These are phyloP conservation scores for Retiboletus flavoniger DNA, from an alignment of 1,284 basidiomycete genomes.

Conservation along the genomic window DNA sequence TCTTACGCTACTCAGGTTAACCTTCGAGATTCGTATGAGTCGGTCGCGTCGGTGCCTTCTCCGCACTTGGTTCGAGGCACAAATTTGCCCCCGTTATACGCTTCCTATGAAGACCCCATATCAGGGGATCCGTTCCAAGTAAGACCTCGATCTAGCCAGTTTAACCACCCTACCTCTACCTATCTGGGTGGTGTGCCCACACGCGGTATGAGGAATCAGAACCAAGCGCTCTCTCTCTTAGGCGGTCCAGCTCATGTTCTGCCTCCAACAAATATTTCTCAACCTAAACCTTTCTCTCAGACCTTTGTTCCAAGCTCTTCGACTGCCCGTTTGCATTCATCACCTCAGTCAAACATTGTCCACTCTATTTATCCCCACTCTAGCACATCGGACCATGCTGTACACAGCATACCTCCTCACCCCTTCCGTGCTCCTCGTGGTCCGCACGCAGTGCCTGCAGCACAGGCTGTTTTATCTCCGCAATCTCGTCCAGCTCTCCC, in stretches of 20 bases:
- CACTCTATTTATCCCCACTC: conserved; percentile 20
- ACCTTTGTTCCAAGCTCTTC: conserved; percentile 18
- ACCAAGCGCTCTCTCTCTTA: conserved; percentile 46
- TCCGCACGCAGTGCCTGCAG: conserved; percentile 1
- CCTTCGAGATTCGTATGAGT: conserved; percentile 13
- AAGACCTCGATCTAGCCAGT: conserved; percentile 59
- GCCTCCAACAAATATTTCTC: conserved; percentile 7
- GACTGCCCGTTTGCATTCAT: conserved; percentile 14
- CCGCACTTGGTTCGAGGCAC: conserved; percentile 12
- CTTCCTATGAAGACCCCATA: conserved; percentile 13
- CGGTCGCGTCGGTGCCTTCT: conserved; percentile 3
- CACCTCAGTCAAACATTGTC: conserved; percentile 17
- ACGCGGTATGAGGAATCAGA: conserved; percentile 37
- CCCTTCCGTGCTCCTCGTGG: conserved; percentile 11
- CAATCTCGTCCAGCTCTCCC: conserved; percentile 21
- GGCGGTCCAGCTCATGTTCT: conserved; percentile 18
- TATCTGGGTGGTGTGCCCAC: conserved; percentile 28
- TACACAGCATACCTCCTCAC: conserved; percentile 7
- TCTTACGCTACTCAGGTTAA: conserved; percentile 8
- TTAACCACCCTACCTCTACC: conserved; percentile 37
- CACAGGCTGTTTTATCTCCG: conserved; percentile 12
- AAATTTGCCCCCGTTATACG: conserved; percentile 10
- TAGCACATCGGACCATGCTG: conserved; percentile 12
- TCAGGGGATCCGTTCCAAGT: conserved; percentile 49
- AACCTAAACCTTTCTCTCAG: conserved; percentile 14